These are phyloP conservation scores for Apiospora pterosperma DNA, from an alignment of 2,329 filamentous ascomycete genomes.

Conservation along the genomic window DNA sequence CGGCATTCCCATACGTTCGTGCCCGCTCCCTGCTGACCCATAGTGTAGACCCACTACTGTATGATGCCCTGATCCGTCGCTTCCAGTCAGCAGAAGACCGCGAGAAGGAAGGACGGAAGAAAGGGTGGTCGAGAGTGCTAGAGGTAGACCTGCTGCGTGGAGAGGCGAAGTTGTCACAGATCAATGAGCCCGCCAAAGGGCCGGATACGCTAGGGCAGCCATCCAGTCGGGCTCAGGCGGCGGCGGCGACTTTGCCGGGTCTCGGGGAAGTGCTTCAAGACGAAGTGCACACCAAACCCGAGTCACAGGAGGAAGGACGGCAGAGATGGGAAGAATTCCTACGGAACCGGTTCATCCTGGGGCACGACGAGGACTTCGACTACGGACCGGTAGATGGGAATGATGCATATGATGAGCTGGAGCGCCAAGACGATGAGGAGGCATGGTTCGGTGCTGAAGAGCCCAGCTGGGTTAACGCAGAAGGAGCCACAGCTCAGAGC, in stretches of 20 bases:
- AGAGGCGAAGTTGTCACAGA: slow-evolving; percentile 68
- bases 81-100: slow-evolving; percentile 74
- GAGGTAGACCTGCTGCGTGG: slow-evolving; percentile 75
- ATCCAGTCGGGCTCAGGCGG: background rate
- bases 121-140: slow-evolving; percentile 76
- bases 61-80: slow-evolving; percentile 74
- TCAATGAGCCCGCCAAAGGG: slow-evolving; percentile 26
- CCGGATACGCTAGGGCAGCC: background rate
- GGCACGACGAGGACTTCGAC: slow-evolving; percentile 75
- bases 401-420: slow-evolving; percentile 65
- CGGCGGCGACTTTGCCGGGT: slow-evolving; percentile 19
- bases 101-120: slow-evolving; percentile 66
- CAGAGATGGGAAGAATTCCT: slow-evolving; percentile 71
- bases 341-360: slow-evolving; percentile 69
- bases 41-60: slow-evolving; percentile 67
- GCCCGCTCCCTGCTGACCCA: background rate
- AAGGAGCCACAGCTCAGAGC: slow-evolving; percentile 8
- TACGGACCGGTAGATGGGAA: slow-evolving; percentile 69
- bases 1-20: background rate
- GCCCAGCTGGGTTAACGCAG: slow-evolving; percentile 56
- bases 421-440: slow-evolving; percentile 63
- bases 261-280: slow-evolving; percentile 45
- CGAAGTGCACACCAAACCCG: slow-evolving; percentile 29
- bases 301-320: slow-evolving; percentile 62
- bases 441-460: slow-evolving; percentile 79